These are phyloP conservation scores for Raddia distichophylla DNA, from an alignment of 176 grass and related monocot genomes.

Conservation along the genomic window DNA sequence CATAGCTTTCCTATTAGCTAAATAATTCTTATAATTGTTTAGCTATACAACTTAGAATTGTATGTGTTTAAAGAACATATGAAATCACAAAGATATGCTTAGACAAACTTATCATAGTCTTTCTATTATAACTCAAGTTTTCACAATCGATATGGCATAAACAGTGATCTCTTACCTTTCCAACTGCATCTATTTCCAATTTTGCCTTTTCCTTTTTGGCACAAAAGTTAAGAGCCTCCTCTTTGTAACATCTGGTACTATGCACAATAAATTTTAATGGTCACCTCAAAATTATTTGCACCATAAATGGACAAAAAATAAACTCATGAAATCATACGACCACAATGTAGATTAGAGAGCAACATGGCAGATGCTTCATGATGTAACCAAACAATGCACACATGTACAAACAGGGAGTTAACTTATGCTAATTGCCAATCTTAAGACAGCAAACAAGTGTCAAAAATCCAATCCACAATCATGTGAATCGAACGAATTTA, in stretches of 20 bases:
- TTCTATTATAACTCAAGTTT: too few species aligned
- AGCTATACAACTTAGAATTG: too few species aligned
- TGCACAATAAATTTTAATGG: slow-evolving; percentile 34
- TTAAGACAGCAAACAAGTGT: not conserved
- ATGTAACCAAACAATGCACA: slow-evolving; percentile 7
- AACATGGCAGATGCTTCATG: slow-evolving; percentile 21
- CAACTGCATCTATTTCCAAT: slow-evolving; percentile 70
- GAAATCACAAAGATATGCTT: too few species aligned
- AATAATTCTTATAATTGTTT: too few species aligned
- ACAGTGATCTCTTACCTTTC: slow-evolving; percentile 65
- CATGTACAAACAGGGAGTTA: not conserved
- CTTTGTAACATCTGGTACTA: slow-evolving; percentile 80
- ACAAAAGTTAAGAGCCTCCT: slow-evolving; percentile 96
- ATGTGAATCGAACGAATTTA: slow-evolving; percentile 2
- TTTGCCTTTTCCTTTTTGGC: slow-evolving; percentile 79
- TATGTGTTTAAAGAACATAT: too few species aligned
- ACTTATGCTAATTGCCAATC: not conserved
- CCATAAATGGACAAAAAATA: not conserved
- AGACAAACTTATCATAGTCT: too few species aligned
- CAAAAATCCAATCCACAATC: not conserved
- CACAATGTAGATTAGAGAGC: slow-evolving; percentile 1
- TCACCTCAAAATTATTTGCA: not conserved
- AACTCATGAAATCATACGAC: slow-evolving; percentile 5
- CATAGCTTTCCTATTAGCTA: too few species aligned
- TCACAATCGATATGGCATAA: too few species aligned